These are phyloP conservation scores for Lignosus rhinocerotis DNA, from an alignment of 1,284 basidiomycete genomes.

Conservation along the genomic window DNA sequence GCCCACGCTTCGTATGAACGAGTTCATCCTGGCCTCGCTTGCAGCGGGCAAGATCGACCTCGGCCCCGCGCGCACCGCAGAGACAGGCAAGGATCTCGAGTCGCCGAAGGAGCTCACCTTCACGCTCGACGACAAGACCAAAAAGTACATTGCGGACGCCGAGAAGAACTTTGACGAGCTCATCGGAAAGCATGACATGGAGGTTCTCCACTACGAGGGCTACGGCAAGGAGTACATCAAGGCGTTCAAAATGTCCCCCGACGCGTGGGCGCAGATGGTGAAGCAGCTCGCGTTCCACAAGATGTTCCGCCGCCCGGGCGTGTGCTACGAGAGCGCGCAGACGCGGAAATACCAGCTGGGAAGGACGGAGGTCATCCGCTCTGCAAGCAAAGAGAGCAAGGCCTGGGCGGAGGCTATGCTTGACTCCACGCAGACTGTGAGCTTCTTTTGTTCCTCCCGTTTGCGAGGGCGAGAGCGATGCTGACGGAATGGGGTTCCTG, in stretches of 20 bases:
- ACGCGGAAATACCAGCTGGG: conserved; percentile 92
- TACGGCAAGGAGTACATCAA: conserved; percentile 94
- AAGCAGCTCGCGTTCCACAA: conserved; percentile 96
- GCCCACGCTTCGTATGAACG: conserved; percentile 92
- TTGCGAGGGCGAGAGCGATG: background rate
- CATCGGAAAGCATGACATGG: conserved; percentile 79
- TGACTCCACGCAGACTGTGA: conserved; percentile 53
- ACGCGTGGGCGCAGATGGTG: conserved; percentile 93
- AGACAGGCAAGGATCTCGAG: conserved; percentile 50
- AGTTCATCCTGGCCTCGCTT: conserved; percentile 86
- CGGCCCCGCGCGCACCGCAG: conserved; percentile 44
- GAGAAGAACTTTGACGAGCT: conserved; percentile 76
- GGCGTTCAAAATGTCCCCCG: conserved; percentile 86
- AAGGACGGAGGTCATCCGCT: conserved; percentile 93
- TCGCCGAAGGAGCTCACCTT: conserved; percentile 74
- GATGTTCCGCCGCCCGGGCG: conserved; percentile 76
- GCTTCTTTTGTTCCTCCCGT: conserved; percentile 26
- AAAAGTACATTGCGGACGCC: conserved; percentile 54
- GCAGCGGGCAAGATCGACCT: conserved; percentile 80
- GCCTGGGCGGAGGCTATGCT: conserved; percentile 91
- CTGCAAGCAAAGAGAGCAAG: conserved; percentile 81
- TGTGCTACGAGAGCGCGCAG: conserved; percentile 94
- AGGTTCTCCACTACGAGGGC: conserved; percentile 86
- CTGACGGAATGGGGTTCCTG: background rate
- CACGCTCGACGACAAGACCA: conserved; percentile 61